Evolutionary conservation across 805 yeast genomes (phyloP), one percentile per base, ranked within the genome.

Genomic region (Debaryomyces prosopidis): DNA sequence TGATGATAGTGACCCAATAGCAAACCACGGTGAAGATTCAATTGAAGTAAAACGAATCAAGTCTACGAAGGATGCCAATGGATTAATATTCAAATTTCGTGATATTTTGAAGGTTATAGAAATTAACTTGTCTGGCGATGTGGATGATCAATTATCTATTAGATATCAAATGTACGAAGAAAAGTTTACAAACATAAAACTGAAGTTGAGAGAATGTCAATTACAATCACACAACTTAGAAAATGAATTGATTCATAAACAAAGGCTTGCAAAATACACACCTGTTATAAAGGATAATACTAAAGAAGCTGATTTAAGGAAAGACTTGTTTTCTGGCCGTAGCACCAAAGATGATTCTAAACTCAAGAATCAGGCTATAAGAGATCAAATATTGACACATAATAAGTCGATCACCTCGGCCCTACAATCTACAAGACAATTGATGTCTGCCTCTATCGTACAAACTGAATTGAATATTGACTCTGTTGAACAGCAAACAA

Each of bases 401-500:
- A 80, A 80, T 56, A 65, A 70, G 32, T 62, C 67, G 43, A 73
- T 80, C 37, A 77, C 82, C 1, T 56, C 66, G 18, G 66, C 77
- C 17, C 62, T 79, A 26, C 80, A 78, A 53, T 65, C 70, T 5
- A 72, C 82, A 0, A 68, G 76, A 45, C 75, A 75, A 37, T 56
- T 80, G 48, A 62, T 80, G 65, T 69, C 76, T 36, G 68, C 80
- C 19, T 70, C 82, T 0, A 65, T 79, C 1, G 52, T 80, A 49
- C 80, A 80, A 45, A 73, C 79, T 10, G 84, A 79, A 46, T 61
- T 76, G 45, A 77, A 77, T 49, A 60, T 77, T 5, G 75, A 76
- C 36, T 69, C 77, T 4, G 55, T 80, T 6, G 75, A 75, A 30
- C 71, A 68, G 38, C 81, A 81, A 27, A 65, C 79, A 0, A 57